phyloP scores from a whole-genome alignment of 176 grass and related monocot genomes.

The Urochloa ruziziensis region DNA sequence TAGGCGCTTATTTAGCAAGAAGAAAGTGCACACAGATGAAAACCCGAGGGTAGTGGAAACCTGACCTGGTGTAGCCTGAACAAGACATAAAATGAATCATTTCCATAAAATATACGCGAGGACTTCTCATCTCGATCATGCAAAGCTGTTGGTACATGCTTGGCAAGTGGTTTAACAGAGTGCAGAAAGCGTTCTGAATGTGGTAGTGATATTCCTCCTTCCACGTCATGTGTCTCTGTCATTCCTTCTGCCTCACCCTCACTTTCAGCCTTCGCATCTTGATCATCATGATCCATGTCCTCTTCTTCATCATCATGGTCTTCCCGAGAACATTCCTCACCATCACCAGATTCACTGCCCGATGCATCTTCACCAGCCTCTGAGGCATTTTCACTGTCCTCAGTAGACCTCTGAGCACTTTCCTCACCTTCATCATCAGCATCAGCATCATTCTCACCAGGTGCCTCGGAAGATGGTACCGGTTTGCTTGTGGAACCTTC shows the following conservation, averaged over 20 bases:
- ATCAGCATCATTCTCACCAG: slow-evolving; percentile 83
- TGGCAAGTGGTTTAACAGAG: slow-evolving; percentile 79
- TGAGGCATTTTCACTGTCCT: slow-evolving; percentile 93
- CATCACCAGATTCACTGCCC: slow-evolving; percentile 91
- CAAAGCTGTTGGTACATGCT: slow-evolving; percentile 68
- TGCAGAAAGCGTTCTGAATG: slow-evolving; percentile 77
- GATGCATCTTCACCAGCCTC: slow-evolving; percentile 92
- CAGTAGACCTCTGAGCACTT: slow-evolving; percentile 85
- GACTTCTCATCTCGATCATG: slow-evolving; percentile 66
- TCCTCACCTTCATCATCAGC: slow-evolving; percentile 91
- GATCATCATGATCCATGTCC: slow-evolving; percentile 82
- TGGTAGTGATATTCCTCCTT: slow-evolving; percentile 68
- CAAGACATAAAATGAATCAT: slow-evolving; percentile 94
- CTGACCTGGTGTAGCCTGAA: slow-evolving; percentile 94
- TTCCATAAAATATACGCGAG: slow-evolving; percentile 79
- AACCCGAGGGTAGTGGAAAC: slow-evolving; percentile 8
- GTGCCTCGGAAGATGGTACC: slow-evolving; percentile 51
- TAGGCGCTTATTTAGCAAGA: slow-evolving; percentile 28
- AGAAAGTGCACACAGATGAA: not conserved
- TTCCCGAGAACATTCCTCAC: slow-evolving; percentile 86
- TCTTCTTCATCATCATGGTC: slow-evolving; percentile 94
- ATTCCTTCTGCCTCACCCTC: slow-evolving; percentile 90
- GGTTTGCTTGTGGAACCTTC: slow-evolving; percentile 53
- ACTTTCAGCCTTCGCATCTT: slow-evolving; percentile 83
- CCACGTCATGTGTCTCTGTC: slow-evolving; percentile 60